Evolutionary conservation across 495 filamentous ascomycete genomes (phyloP), one percentile per base, ranked within the genome.

Genomic region (Aspergillus leporis): DNA sequence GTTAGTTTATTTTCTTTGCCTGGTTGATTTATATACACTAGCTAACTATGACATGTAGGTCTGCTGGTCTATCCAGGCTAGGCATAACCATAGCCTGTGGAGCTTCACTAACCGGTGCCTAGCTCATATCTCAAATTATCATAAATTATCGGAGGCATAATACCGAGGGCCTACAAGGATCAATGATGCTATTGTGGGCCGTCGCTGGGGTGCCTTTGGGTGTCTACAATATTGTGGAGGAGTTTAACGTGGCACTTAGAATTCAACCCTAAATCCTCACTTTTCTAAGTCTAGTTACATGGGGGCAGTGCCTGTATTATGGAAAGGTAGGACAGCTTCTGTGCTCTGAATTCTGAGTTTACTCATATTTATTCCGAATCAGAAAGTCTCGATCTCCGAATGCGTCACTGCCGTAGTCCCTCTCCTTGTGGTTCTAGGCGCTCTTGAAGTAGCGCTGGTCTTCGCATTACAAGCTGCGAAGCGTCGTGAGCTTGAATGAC

Each of bases 121-220:
- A 89, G 81, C 77, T 89, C 31, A 73, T 87, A 30, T 85, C 86
- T 6, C 86, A 89, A 66, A 85, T 88, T 52, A 65, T 85, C 22
- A 81, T 87, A 61, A 89, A 89, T 65, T 84, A 85, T 59, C 77
- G 79, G 19, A 69, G 85, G 22, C 82, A 87, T 58, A 70, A 84
- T 69, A 84, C 84, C 0, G 75, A 71, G 34, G 84, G 85, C 12
- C 67, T 89, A 0, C 85, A 86, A 53, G 74, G 77, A 0, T 80
- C 83, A 5, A 87, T 89, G 85, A 87, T 88, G 85, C 73, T 87
- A 18, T 70, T 86, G 18, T 89, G 85, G 86, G 86, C 86, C 5
- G 77, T 71, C 38, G 85, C 85, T 1, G 85, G 85, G 0, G 80
- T 87, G 6, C 83, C 86, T 9, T 78, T 89, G 0, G 86, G 86